phyloP scores from a whole-genome alignment of 2,329 filamentous ascomycete species.

The Volutella citrinella region DNA sequence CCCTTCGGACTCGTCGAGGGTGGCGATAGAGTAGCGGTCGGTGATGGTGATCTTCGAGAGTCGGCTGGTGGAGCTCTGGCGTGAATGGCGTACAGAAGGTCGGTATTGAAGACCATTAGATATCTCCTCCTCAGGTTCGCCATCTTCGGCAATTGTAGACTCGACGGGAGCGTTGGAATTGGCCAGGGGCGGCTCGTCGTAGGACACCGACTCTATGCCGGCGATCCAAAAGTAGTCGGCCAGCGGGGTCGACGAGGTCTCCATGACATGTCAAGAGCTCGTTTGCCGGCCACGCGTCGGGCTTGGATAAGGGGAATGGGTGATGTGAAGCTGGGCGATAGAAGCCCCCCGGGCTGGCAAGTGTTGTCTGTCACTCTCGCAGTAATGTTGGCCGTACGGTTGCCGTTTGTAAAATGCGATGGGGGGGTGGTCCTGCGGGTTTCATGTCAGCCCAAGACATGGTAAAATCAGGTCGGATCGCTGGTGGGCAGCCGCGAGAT shows the following conservation, averaged over 20 bases:
- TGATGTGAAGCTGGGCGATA: no score
- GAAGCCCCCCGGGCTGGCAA: no score
- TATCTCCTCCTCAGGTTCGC: slow-evolving; percentile 49
- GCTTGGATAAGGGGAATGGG: slow-evolving; percentile 10
- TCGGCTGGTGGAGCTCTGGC: slow-evolving; percentile 57
- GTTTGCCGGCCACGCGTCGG: slow-evolving; percentile 21
- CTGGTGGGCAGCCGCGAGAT: not conserved
- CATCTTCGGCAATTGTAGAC: slow-evolving; percentile 61
- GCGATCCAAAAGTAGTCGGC: slow-evolving; percentile 77
- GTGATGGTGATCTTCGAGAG: slow-evolving; percentile 53
- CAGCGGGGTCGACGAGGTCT: slow-evolving; percentile 60
- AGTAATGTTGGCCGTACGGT: not conserved
- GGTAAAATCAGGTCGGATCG: no score
- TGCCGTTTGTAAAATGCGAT: not conserved
- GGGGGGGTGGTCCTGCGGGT: slow-evolving; percentile 12
- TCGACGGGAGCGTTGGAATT: slow-evolving; percentile 40
- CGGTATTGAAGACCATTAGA: slow-evolving; percentile 25
- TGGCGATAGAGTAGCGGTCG: slow-evolving; percentile 50
- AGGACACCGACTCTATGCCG: slow-evolving; percentile 65
- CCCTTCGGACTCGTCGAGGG: slow-evolving; percentile 56
- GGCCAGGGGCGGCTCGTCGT: slow-evolving; percentile 50
- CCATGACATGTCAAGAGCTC: slow-evolving; percentile 50
- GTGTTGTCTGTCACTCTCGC: not conserved
- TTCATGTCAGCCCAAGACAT: slow-evolving; percentile 12
- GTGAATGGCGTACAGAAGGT: slow-evolving; percentile 49